phyloP scores from a whole-genome alignment of 1,284 basidiomycete genomes.

The Exobasidium rhododendri region DNA sequence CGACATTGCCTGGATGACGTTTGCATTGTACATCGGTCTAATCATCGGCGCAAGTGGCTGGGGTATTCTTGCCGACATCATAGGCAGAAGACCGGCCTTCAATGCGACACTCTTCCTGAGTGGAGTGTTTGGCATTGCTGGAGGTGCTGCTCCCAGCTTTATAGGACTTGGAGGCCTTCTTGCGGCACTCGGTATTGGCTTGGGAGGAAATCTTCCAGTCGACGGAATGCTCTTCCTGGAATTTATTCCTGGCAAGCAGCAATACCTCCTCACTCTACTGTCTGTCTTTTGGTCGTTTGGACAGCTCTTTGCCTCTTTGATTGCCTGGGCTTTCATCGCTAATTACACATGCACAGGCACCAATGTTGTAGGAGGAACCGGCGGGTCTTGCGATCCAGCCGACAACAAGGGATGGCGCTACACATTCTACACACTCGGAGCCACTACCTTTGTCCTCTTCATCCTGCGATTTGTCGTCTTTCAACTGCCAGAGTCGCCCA shows the following conservation, averaged over 20 bases:
- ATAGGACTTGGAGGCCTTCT: conserved; percentile 46
- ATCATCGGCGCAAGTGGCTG: conserved; percentile 50
- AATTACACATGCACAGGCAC: conserved; percentile 40
- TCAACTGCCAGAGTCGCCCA: conserved; percentile 52
- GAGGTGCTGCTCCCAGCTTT: conserved; percentile 46
- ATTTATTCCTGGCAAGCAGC: conserved; percentile 47
- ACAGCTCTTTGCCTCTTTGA: conserved; percentile 46
- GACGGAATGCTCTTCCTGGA: conserved; percentile 51
- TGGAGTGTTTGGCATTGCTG: conserved; percentile 51
- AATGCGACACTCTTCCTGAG: conserved; percentile 51
- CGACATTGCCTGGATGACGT: conserved; percentile 43
- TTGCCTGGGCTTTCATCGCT: conserved; percentile 52
- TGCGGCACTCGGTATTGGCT: conserved; percentile 47
- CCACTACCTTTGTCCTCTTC: conserved; percentile 47
- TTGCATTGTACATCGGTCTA: conserved; percentile 47
- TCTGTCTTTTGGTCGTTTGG: conserved; percentile 54
- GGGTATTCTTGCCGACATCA: conserved; percentile 51
- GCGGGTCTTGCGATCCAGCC: conserved; percentile 25
- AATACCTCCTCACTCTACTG: conserved; percentile 48
- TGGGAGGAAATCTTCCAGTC: conserved; percentile 52
- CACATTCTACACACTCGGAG: conserved; percentile 48
- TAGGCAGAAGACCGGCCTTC: conserved; percentile 51
- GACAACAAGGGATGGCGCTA: conserved; percentile 52
- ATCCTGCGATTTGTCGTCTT: conserved; percentile 49
- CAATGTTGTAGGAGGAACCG: conserved; percentile 18